Evolutionary conservation across 306 rosid species (phyloP).

Genomic region (Trifolium pratense): DNA sequence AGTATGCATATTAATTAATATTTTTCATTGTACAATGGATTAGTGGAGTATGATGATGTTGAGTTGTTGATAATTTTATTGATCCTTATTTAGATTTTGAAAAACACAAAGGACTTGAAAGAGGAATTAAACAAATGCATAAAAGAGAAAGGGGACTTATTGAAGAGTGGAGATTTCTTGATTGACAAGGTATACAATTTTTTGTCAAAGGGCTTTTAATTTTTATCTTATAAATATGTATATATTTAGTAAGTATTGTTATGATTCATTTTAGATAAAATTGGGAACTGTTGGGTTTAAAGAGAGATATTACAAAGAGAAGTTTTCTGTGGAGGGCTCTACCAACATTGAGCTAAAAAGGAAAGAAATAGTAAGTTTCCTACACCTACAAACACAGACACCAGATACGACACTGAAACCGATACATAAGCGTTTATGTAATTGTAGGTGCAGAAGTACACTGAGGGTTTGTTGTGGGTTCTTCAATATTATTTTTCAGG

Average conservation of each 20-base stretch:
- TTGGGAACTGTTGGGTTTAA: constrained; percentile 46
- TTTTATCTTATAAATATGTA: not conserved
- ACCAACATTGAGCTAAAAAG: constrained; percentile 44
- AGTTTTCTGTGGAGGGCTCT: constrained; percentile 52
- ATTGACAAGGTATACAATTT: constrained; percentile 32
- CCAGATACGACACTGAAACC: too few relatives aligned
- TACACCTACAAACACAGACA: not conserved
- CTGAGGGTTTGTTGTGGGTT: constrained; percentile 66
- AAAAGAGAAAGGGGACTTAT: constrained; percentile 40
- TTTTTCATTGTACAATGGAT: not conserved
- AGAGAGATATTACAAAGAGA: constrained; percentile 58
- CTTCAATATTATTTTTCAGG: constrained; percentile 59
- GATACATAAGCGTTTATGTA: too few relatives aligned
- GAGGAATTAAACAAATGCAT: constrained; percentile 30
- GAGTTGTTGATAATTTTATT: not conserved
- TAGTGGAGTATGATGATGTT: not conserved
- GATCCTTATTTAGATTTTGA: constrained; percentile 43
- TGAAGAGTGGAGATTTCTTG: constrained; percentile 38
- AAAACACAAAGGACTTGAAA: constrained; percentile 54
- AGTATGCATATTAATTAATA: not conserved
- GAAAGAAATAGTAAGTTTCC: constrained; percentile 52
- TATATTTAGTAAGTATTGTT: not conserved
- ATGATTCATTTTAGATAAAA: constrained; percentile 46
- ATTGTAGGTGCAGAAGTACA: constrained; percentile 57
- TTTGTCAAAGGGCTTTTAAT: not conserved